phyloP scores from a whole-genome alignment of 495 filamentous ascomycete genomes.

The Neurospora sp. region DNA sequence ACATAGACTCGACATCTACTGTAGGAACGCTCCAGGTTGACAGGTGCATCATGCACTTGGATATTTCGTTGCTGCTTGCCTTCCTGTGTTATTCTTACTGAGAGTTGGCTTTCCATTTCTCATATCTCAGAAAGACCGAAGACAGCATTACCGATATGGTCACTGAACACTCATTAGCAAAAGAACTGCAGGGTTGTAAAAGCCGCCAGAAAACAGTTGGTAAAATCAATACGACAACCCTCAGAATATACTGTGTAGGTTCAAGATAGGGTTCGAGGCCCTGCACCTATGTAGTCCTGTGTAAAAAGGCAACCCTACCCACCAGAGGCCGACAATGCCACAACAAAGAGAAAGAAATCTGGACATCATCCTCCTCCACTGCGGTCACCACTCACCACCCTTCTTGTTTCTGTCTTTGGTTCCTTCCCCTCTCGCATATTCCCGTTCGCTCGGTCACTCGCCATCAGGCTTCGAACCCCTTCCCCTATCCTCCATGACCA shows the following conservation, averaged over 20 bases:
- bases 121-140: neutral
- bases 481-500: neutral
- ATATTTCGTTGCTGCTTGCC: neutral
- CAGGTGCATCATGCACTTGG: neutral
- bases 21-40: neutral
- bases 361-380: neutral
- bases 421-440: neutral
- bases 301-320: neutral
- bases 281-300: neutral
- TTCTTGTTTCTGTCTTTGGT: neutral
- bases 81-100: neutral
- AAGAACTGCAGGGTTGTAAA: neutral
- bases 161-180: neutral
- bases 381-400: neutral
- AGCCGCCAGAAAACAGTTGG: neutral
- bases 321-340: neutral
- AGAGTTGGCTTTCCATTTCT: too few species aligned
- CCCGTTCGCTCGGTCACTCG: neutral
- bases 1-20: neutral
- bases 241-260: neutral
- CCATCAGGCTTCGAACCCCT: neutral
- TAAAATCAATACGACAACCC: neutral
- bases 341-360: neutral
- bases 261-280: neutral
- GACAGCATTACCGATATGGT: neutral